Conservation (phyloP, 257 asterid genomes). For the Penstemon newberryi region DNA sequence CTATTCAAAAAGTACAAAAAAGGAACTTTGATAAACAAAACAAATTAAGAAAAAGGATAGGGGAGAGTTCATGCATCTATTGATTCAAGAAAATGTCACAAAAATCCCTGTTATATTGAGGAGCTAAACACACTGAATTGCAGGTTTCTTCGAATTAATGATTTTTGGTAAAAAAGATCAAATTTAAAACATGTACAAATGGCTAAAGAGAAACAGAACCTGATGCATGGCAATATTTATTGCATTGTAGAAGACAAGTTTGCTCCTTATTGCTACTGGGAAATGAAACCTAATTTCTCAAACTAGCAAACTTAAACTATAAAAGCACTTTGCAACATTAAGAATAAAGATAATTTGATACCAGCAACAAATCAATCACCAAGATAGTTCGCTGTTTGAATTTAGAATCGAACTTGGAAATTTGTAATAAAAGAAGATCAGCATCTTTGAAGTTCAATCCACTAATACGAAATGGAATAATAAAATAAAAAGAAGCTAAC, state of each 20-base stretch:
- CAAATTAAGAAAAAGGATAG: constrained; percentile 8
- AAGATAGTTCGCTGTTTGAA: not conserved
- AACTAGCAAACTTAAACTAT: not conserved
- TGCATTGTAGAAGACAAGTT: not conserved
- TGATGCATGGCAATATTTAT: constrained; percentile 1
- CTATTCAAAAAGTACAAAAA: not conserved
- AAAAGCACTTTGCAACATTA: not conserved
- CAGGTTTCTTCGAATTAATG: constrained; percentile 19
- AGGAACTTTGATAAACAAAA: not conserved
- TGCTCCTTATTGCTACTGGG: too few relatives aligned
- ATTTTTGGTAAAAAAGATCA: constrained; percentile 3
- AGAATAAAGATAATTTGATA: not conserved
- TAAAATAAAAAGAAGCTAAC: too few relatives aligned
- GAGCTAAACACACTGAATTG: constrained; percentile 18
- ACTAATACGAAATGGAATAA: too few relatives aligned
- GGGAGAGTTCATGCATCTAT: constrained; percentile 4
- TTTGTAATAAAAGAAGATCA: too few relatives aligned
- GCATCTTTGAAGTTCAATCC: too few relatives aligned
- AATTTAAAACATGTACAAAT: not conserved
- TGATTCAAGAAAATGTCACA: constrained; percentile 3
- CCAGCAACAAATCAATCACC: not conserved
- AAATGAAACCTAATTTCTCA: too few relatives aligned
- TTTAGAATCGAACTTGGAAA: too few relatives aligned
- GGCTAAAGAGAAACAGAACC: constrained; percentile 8
- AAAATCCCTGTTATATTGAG: not conserved